Base-by-base conservation (phyloP, 257 asterid genomes). In the Solanum bulbocastanum region DNA sequence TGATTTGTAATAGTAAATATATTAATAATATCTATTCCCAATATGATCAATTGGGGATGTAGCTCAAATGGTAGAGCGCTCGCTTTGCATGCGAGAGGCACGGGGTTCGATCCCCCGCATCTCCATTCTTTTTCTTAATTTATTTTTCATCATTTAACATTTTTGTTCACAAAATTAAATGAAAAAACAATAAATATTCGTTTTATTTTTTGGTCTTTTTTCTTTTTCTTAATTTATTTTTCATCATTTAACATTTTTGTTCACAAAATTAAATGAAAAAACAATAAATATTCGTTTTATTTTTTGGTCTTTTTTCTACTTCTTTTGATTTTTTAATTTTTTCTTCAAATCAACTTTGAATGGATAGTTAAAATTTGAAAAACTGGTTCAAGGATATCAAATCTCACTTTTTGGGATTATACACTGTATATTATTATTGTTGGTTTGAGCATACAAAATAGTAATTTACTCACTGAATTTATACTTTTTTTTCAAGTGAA, bases 51-150 rank as follows among this genome's bases (percentile, higher is more conserved):
- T 30, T 0, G 98, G 99, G 98, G 98, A 95, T 96, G 98, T 95
- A 94, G 98, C 98, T 95, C 98, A 96, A 94, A 94, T 94, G 99
- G 98, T 96, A 95, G 98, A 96, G 97, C 97, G 96, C 99, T 94
- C 95, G 98, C 98, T 96, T 95, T 95, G 98, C 98, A 94, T 94
- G 98, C 98, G 97, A 94, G 99, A 96, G 98, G 99, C 95, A 96
- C 98, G 95, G 98, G 95, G 95, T 94, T 95, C 93, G 94, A 94
- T 90, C 92, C 95, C 98, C 94, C 90, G 94, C 98, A 94, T 93
- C 94, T 92, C 96, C 97, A 58, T 49, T 15, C 2, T 5, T 49
- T 49, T 15, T 15, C 30, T 30, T 42, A 42, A 42, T 10, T 42
- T 42, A 42, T 42, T 42, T 12, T 60, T 60, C 30, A 60, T 60